These are phyloP conservation scores for Cyclotella choctawhatcheeana DNA, from an alignment of 108 stramenopile species.

Conservation along the genomic window DNA sequence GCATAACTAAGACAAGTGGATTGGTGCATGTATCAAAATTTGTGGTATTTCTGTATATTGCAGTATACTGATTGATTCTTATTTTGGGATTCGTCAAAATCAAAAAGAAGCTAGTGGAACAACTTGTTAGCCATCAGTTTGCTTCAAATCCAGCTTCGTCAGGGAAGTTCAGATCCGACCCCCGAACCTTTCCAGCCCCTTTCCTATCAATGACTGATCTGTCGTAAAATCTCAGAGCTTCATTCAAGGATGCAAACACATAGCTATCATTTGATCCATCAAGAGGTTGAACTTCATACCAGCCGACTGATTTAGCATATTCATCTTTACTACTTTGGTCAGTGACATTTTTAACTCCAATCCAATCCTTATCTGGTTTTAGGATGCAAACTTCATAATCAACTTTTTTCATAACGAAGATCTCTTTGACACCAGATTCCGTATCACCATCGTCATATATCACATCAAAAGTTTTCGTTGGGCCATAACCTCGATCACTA, in stretches of 20 bases:
- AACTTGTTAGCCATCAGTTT: no score
- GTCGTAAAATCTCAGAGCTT: conserved; percentile 17
- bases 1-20: no score
- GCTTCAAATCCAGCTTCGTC: no score
- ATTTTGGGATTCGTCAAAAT: no score
- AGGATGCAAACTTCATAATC: conserved; percentile 10
- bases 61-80: no score
- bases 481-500: conserved; percentile 4
- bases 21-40: no score
- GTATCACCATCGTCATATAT: conserved; percentile 15
- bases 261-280: not conserved
- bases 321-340: conserved; percentile 10
- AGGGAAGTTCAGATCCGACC: no score
- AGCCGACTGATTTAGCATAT: conserved; percentile 11
- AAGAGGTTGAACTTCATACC: conserved; percentile 9
- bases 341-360: conserved; percentile 13
- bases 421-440: conserved; percentile 1
- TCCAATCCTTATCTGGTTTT: conserved; percentile 13
- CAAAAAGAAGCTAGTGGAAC: no score
- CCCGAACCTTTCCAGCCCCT: no score
- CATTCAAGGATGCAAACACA: conserved; percentile 7
- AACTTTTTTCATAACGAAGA: conserved; percentile 18
- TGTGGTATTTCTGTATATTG: no score
- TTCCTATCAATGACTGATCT: not conserved
- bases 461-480: conserved; percentile 11